Evolutionary conservation across 2,329 filamentous ascomycete genomes (phyloP), one percentile per base, ranked within the genome.

Genomic region (Diatrype stigma): DNA sequence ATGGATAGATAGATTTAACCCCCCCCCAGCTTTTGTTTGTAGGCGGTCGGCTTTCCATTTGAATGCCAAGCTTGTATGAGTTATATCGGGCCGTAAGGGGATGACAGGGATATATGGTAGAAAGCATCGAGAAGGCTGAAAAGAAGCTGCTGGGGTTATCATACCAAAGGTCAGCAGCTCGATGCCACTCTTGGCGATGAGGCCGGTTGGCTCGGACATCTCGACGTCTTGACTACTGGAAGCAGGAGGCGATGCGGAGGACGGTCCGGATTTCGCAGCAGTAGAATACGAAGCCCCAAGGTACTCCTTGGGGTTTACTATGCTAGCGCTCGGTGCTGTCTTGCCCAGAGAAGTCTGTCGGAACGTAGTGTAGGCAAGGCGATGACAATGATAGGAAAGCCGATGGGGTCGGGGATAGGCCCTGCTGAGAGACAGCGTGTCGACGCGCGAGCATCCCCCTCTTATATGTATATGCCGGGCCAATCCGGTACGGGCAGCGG

Each of bases 101-200:
- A 21, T 6, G 16, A 45, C 14, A 19, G 3, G 12, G 10, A 14
- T 5, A 17, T 58, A n/a, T 1, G 54, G n/a, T 54, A 53, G 53
- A 17, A 45, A 17, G 17, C 37, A 10, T 17, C 19, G 17, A 5
- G 37, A 5, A 21, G 37, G 2, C 11, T 21, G 12, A 22, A 17
- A 40, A 21, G 37, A 40, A 21, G 12, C 37, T 6, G 14, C 6
- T 37, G 34, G 34, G 34, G 14, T 34, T 34, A 28, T 56, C 62
- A 48, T 62, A 71, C 73, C 71, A 55, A 73, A 79, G 0, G 82
- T 86, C 30, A 87, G 70, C 53, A 86, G 76, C 70, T 87, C 83
- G 53, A 86, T 82, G 67, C 84, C 84, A 47, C 78, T 80, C 56
- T 75, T 80, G 59, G 81, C 82, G 57, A 82, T 79, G 52, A 84